A percentile compares a stretch with the other conserved stretches of the same genome.
Conservation (phyloP, 2,329 filamentous ascomycete species). For the Aspergillus felis region DNA sequence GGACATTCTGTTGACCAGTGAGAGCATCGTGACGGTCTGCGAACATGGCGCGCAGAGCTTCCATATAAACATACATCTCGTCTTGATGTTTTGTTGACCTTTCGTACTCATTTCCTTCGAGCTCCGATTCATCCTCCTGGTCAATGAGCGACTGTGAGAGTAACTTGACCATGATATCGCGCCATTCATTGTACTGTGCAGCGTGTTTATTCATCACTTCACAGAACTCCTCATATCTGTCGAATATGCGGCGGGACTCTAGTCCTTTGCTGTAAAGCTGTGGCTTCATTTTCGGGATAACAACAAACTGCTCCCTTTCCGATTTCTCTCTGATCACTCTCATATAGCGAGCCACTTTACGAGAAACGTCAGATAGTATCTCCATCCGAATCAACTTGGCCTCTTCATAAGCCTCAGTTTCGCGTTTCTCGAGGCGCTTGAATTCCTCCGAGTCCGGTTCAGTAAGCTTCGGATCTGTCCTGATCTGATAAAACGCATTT, state of each 20-base stretch:
- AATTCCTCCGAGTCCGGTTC: slow-evolving; percentile 65
- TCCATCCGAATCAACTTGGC: slow-evolving; percentile 77
- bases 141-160: slow-evolving; percentile 75
- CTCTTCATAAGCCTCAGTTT: slow-evolving; percentile 68
- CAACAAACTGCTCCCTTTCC: slow-evolving; percentile 53
- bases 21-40: slow-evolving; percentile 75
- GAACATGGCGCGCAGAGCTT: slow-evolving; percentile 68
- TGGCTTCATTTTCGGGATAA: slow-evolving; percentile 59
- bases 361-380: slow-evolving; percentile 59
- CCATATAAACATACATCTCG: slow-evolving; percentile 80
- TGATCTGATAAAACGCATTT: slow-evolving; percentile 80
- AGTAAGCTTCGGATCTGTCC: slow-evolving; percentile 63
- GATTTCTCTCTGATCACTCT: slow-evolving; percentile 54
- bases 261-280: slow-evolving; percentile 60
- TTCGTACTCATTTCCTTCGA: slow-evolving; percentile 86
- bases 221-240: slow-evolving; percentile 63
- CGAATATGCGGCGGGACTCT: slow-evolving; percentile 64
- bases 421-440: slow-evolving; percentile 62
- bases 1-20: slow-evolving; percentile 70
- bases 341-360: slow-evolving; percentile 64
- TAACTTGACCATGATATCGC: slow-evolving; percentile 66
- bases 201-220: slow-evolving; percentile 69
- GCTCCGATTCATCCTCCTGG: slow-evolving; percentile 69
- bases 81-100: slow-evolving; percentile 84
- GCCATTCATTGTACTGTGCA: slow-evolving; percentile 67